phyloP scores from a whole-genome alignment of 257 asterid species.

The Nicotiana noctiflora region DNA sequence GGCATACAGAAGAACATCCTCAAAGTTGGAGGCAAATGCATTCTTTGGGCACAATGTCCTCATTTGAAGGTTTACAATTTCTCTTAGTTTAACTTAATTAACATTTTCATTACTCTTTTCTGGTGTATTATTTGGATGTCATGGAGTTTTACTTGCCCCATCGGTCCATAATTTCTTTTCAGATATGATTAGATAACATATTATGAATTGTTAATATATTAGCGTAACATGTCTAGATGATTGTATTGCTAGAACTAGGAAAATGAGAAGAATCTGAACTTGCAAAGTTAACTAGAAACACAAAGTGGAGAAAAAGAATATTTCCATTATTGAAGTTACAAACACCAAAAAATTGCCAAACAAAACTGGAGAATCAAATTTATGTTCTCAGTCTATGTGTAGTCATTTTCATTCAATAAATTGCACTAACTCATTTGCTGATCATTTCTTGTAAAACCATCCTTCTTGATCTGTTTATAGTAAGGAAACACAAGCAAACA shows the following conservation, averaged over 20 bases:
- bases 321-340: not conserved
- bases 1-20: not conserved
- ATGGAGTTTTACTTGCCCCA: not conserved
- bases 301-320: not conserved
- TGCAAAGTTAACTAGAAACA: not conserved
- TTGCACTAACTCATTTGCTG: constrained; percentile 1
- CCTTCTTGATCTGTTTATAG: constrained; percentile 56
- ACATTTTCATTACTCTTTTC: not conserved
- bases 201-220: not conserved
- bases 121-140: not conserved
- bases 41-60: not conserved
- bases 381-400: not conserved
- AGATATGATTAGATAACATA: not conserved
- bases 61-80: not conserved
- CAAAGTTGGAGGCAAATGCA: not conserved
- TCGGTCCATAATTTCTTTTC: not conserved
- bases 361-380: too few species aligned
- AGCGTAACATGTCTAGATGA: not conserved
- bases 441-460: constrained; percentile 31
- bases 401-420: not conserved
- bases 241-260: not conserved
- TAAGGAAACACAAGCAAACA: constrained; percentile 51
- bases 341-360: not conserved
- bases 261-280: not conserved
- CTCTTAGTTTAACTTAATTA: not conserved